These are phyloP conservation scores for Penicillium antarcticum DNA, from an alignment of 495 filamentous ascomycete species.

Conservation along the genomic window DNA sequence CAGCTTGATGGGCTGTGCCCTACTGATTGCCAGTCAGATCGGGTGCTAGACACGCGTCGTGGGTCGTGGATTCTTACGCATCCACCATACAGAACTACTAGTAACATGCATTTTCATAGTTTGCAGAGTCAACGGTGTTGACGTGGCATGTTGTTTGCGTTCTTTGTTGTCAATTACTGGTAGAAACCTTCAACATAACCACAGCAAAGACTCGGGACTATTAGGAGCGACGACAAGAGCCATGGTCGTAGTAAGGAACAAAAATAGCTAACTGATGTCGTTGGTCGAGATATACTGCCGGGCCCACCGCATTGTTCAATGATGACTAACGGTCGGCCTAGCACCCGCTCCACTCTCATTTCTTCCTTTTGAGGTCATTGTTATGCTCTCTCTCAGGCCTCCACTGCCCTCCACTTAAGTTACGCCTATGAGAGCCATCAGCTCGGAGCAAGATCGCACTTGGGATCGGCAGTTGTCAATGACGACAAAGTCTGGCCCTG, in stretches of 20 bases:
- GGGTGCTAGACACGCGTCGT: constrained; percentile 9
- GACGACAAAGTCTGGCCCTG: too few relatives aligned
- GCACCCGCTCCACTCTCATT: constrained; percentile 15
- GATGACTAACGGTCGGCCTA: constrained; percentile 10
- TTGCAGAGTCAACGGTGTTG: neutral
- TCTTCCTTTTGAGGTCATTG: neutral
- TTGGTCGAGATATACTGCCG: constrained; percentile 8
- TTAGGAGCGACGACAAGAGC: neutral
- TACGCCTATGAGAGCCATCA: neutral
- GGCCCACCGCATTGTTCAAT: constrained; percentile 6
- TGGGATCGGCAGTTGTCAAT: too few relatives aligned
- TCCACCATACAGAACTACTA: neutral
- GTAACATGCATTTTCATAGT: neutral
- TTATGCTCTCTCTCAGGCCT: neutral
- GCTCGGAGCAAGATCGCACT: too few relatives aligned
- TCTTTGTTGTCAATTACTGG: neutral
- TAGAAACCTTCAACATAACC: neutral
- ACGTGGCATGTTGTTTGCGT: neutral
- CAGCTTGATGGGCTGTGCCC: constrained; percentile 1
- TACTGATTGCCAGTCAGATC: constrained; percentile 5
- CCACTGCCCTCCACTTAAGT: neutral
- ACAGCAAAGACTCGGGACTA: neutral
- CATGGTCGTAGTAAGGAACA: constrained; percentile 9
- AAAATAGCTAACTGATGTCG: constrained; percentile 11
- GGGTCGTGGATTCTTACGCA: constrained; percentile 3